Percentiles rank a stretch among this genome's conserved stretches.
These are phyloP conservation scores for Puccinia horiana DNA, from an alignment of 1,284 basidiomycete species.

Conservation along the genomic window DNA sequence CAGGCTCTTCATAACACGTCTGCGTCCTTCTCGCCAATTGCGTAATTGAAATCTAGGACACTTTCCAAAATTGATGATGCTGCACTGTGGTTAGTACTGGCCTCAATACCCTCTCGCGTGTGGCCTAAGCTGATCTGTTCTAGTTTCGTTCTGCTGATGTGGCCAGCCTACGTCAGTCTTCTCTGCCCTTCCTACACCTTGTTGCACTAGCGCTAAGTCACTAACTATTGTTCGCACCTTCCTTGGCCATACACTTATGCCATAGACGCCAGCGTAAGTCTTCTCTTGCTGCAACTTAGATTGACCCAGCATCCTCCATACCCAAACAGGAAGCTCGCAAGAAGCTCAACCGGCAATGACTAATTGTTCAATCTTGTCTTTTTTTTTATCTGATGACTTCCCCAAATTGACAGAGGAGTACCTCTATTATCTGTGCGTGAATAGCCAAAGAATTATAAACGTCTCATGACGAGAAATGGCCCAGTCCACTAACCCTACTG, in stretches of 20 bases:
- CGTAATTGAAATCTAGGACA: conserved; percentile 45
- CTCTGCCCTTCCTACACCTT: conserved; percentile 31
- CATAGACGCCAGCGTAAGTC: conserved; percentile 44
- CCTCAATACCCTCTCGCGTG: conserved; percentile 19
- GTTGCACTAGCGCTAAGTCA: conserved; percentile 18
- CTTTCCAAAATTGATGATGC: conserved; percentile 34
- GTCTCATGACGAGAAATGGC: neutral
- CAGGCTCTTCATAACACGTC: conserved; percentile 48
- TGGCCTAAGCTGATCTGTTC: conserved; percentile 44
- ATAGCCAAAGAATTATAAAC: neutral
- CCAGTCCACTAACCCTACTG: conserved; percentile 1
- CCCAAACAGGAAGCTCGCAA: conserved; percentile 9
- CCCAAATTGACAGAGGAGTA: conserved; percentile 20
- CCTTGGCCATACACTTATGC: conserved; percentile 21
- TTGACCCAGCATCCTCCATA: neutral
- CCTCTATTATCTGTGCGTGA: conserved; percentile 45
- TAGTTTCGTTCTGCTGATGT: conserved; percentile 48
- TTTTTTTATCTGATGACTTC: conserved; percentile 23
- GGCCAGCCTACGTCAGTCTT: conserved; percentile 50
- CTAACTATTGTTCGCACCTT: conserved; percentile 17
- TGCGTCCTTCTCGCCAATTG: conserved; percentile 49
- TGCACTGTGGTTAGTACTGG: conserved; percentile 48
- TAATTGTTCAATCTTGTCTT: neutral
- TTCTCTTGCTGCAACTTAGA: neutral
- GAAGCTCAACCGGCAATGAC: neutral